These are phyloP conservation scores for Thalassiosira ordinaria DNA, from an alignment of 352 stramenopile genomes.

Conservation along the genomic window DNA sequence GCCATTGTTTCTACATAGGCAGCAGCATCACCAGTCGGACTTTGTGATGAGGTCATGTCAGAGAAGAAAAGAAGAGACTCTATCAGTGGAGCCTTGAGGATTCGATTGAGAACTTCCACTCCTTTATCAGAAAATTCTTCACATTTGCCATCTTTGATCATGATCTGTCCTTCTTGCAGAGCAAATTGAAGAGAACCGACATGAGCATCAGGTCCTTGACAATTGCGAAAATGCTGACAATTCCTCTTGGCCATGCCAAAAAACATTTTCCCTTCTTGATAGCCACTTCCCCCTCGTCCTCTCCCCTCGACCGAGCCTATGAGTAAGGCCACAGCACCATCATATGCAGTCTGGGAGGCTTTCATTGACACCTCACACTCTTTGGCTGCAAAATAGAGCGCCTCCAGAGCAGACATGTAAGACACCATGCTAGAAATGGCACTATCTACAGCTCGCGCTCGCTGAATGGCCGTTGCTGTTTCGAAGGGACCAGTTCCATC, in stretches of 20 bases:
- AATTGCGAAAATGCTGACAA: constrained; percentile 69
- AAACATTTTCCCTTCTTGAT: constrained; percentile 66
- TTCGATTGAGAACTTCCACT: constrained; percentile 57
- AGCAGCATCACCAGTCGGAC: constrained; percentile 43
- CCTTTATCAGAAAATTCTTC: constrained; percentile 28
- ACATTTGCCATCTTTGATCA: constrained; percentile 61
- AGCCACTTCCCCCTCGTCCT: constrained; percentile 41
- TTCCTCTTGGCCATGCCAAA: constrained; percentile 72
- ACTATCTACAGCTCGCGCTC: constrained; percentile 51
- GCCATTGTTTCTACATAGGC: constrained; percentile 62
- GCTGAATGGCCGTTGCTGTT: constrained; percentile 40
- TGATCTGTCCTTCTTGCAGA: constrained; percentile 54
- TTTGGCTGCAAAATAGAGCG: constrained; percentile 53
- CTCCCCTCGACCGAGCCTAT: constrained; percentile 77
- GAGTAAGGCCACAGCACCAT: constrained; percentile 74
- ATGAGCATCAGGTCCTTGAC: constrained; percentile 46
- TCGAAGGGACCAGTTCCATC: constrained; percentile 45
- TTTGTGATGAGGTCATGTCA: constrained; percentile 24
- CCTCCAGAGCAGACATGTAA: constrained; percentile 61
- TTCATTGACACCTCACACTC: constrained; percentile 41
- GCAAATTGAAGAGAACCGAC: constrained; percentile 11
- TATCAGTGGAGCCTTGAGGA: constrained; percentile 61
- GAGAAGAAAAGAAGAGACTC: constrained; percentile 67
- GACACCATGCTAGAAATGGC: constrained; percentile 69
- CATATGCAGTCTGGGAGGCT: constrained; percentile 54